Conservation (phyloP, 768 basidiomycete genomes). For the Amyloporia xantha region DNA sequence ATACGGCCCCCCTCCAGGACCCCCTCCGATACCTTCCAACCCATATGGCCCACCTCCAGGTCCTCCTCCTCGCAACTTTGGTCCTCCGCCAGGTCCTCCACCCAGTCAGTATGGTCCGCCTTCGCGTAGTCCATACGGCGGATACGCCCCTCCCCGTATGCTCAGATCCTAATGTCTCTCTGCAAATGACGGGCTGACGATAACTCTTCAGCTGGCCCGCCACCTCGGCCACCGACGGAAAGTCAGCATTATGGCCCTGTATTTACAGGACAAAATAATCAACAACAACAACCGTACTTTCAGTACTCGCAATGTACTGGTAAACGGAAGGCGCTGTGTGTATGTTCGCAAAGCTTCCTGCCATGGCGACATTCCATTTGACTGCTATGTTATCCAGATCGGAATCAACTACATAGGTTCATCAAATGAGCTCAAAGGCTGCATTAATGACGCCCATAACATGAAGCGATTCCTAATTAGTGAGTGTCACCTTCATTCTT, state of each 20-base stretch:
- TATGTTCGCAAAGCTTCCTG: slow-evolving; percentile 27
- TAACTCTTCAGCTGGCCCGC: slow-evolving; percentile 19
- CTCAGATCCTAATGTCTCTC: neutral
- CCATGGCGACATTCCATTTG: neutral
- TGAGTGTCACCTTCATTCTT: slow-evolving; percentile 14
- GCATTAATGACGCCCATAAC: slow-evolving; percentile 56
- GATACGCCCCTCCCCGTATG: slow-evolving; percentile 22
- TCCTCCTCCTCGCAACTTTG: no score
- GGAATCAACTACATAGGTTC: slow-evolving; percentile 49
- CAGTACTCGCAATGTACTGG: slow-evolving; percentile 53
- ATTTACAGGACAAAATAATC: slow-evolving; percentile 26
- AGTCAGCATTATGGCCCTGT: slow-evolving; percentile 41
- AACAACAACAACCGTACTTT: slow-evolving; percentile 38
- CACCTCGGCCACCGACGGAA: slow-evolving; percentile 28
- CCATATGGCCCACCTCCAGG: slow-evolving; percentile 1
- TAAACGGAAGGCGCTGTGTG: slow-evolving; percentile 46
- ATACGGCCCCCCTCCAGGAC: slow-evolving; percentile 11
- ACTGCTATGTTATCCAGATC: slow-evolving; percentile 33
- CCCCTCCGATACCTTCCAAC: slow-evolving; percentile 5
- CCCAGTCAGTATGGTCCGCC: neutral
- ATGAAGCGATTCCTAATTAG: slow-evolving; percentile 41
- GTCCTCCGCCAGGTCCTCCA: neutral
- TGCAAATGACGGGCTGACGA: neutral
- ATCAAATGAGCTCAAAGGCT: slow-evolving; percentile 38
- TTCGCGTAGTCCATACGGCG: slow-evolving; percentile 3